These are phyloP conservation scores for Calcarisporium arbuscula DNA, from an alignment of 2,329 filamentous ascomycete genomes.

Conservation along the genomic window DNA sequence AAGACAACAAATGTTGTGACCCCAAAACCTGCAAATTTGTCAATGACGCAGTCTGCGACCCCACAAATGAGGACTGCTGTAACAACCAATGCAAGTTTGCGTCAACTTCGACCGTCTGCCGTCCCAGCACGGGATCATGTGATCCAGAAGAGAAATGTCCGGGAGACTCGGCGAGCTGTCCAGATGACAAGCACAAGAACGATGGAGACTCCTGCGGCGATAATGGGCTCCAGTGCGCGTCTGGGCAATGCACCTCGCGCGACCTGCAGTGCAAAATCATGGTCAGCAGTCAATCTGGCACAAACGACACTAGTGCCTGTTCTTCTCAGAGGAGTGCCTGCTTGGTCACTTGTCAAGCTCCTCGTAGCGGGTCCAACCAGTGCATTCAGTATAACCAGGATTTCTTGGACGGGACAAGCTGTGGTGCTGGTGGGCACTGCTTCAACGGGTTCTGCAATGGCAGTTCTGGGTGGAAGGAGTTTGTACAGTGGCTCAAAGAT, in stretches of 20 bases:
- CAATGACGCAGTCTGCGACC: conserved; percentile 68
- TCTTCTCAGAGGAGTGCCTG: conserved; percentile 49
- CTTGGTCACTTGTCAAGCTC: conserved; percentile 65
- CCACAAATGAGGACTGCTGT: conserved; percentile 78
- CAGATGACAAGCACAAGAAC: conserved; percentile 59
- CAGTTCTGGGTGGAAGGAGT: conserved; percentile 60
- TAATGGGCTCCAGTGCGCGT: conserved; percentile 67
- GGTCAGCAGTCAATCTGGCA: conserved; percentile 66
- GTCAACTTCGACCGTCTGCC: conserved; percentile 66
- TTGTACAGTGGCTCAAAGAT: conserved; percentile 66
- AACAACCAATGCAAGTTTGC: conserved; percentile 60
- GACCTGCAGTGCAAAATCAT: conserved; percentile 82
- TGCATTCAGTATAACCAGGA: conserved; percentile 81
- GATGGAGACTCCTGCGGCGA: conserved; percentile 69
- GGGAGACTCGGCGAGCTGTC: conserved; percentile 67
- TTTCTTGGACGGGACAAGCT: conserved; percentile 87
- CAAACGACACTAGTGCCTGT: conserved; percentile 77
- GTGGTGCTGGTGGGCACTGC: conserved; percentile 74
- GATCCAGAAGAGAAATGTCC: conserved; percentile 81
- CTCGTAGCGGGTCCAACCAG: conserved; percentile 38
- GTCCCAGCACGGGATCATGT: conserved; percentile 70
- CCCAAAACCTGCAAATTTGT: conserved; percentile 81
- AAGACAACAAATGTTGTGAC: conserved; percentile 75
- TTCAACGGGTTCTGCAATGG: conserved; percentile 72
- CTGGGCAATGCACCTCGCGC: conserved; percentile 89